phyloP scores from a whole-genome alignment of 345 rosid species.

The Excoecaria agallocha region DNA sequence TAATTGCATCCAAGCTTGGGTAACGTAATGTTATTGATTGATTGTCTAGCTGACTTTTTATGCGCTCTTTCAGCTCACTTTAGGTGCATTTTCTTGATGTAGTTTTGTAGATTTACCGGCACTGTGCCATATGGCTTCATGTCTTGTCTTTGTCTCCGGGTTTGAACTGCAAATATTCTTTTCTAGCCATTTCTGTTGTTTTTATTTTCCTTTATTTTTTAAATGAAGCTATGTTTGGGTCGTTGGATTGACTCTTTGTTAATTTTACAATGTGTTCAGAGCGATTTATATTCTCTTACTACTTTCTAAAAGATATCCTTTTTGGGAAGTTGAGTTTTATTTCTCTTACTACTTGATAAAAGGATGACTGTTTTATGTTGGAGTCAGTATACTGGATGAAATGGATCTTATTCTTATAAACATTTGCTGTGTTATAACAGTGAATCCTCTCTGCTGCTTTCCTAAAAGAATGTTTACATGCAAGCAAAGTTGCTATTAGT shows the following conservation, averaged over 20 bases:
- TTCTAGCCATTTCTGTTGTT: not conserved
- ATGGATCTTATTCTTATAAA: too few relatives aligned
- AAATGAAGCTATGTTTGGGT: not conserved
- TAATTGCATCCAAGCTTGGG: not conserved
- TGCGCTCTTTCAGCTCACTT: not conserved
- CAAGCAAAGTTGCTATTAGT: not conserved
- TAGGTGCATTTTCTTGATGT: not conserved
- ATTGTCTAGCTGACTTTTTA: not conserved
- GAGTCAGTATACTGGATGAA: conserved; percentile 7
- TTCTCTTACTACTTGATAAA: not conserved
- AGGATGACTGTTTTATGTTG: not conserved
- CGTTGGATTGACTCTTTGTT: not conserved
- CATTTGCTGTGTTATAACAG: not conserved
- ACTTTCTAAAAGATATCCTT: not conserved
- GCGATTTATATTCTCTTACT: not conserved
- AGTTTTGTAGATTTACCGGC: not conserved
- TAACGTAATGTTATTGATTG: not conserved
- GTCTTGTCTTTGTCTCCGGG: not conserved
- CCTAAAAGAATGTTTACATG: not conserved
- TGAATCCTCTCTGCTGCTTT: not conserved
- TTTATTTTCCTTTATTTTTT: not conserved
- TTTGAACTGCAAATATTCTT: not conserved
- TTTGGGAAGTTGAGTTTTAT: not conserved
- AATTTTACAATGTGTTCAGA: not conserved
- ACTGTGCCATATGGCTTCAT: not conserved